A percentile compares a stretch with the other conserved stretches of the same genome.
Evolutionary conservation across 169 alveolate genomes (phyloP).

Genomic region (Cryptosporidium sp.): DNA sequence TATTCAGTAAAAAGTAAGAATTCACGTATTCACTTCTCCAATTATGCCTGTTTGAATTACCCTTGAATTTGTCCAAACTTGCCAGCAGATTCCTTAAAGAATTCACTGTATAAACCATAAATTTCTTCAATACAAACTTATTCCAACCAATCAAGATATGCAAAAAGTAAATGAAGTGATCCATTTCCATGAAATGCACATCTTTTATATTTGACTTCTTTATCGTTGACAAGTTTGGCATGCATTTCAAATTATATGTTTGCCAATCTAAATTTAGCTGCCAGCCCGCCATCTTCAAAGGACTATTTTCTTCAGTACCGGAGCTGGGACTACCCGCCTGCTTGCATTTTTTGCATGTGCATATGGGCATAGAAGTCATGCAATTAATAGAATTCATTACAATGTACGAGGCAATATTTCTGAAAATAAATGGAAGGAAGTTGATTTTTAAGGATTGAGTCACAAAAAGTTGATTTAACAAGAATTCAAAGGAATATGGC

Average conservation of each 20-base stretch:
- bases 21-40: constrained; percentile 71
- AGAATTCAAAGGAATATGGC: constrained; percentile 35
- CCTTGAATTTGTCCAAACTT: constrained; percentile 28
- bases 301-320: not conserved
- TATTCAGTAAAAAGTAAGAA: constrained; percentile 53
- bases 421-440: constrained; percentile 53
- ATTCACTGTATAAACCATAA: constrained; percentile 42
- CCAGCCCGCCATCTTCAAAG: constrained; percentile 50
- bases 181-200: constrained; percentile 58
- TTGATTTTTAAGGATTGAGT: constrained; percentile 22
- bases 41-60: constrained; percentile 7
- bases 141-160: constrained; percentile 68
- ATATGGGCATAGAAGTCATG: constrained; percentile 17
- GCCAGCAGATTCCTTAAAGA: constrained; percentile 47
- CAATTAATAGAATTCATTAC: constrained; percentile 16
- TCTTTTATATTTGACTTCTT: constrained; percentile 47
- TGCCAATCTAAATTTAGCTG: constrained; percentile 58
- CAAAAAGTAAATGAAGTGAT: constrained; percentile 64
- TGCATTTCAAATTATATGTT: constrained; percentile 22
- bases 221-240: constrained; percentile 61
- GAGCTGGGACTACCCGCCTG: not conserved
- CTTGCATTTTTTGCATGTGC: constrained; percentile 55
- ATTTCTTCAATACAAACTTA: constrained; percentile 41
- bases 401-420: constrained; percentile 51
- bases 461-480: constrained; percentile 48